phyloP scores from a whole-genome alignment of 2,329 filamentous ascomycete genomes.

The Hortaea sp. region DNA sequence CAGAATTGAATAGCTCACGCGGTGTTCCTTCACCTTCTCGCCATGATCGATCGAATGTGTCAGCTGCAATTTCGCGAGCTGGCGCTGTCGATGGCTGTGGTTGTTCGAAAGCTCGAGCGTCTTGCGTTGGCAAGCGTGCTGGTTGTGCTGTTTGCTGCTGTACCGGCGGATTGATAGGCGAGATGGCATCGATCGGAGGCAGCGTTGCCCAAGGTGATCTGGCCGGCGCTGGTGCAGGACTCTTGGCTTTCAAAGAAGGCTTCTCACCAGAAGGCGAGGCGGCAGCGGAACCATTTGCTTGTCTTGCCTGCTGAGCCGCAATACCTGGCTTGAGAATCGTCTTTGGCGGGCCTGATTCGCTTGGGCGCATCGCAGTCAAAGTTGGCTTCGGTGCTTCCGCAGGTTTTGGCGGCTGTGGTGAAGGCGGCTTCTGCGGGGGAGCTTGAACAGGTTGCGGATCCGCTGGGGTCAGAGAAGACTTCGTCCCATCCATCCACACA shows the following conservation, averaged over 20 bases:
- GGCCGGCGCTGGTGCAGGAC: constrained; percentile 56
- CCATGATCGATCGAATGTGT: constrained; percentile 86
- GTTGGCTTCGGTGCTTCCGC: constrained; percentile 17
- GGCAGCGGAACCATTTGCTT: constrained; percentile 33
- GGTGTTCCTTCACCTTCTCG: constrained; percentile 56
- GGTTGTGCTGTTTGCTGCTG: constrained; percentile 33
- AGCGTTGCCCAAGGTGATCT: constrained; percentile 90
- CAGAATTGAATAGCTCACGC: constrained; percentile 86
- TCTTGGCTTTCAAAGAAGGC: constrained; percentile 63
- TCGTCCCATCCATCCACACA: constrained; percentile 81
- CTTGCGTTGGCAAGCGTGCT: constrained; percentile 35
- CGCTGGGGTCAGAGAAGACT: constrained; percentile 59
- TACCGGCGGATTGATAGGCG: constrained; percentile 53
- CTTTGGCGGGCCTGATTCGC: constrained; percentile 30
- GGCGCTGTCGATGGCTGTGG: constrained; percentile 41
- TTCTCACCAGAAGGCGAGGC: constrained; percentile 49
- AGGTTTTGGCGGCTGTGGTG: constrained; percentile 13
- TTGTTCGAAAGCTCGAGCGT: constrained; percentile 45
- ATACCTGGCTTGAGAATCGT: constrained; percentile 41
- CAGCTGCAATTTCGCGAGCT: constrained; percentile 79
- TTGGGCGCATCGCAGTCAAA: constrained; percentile 26
- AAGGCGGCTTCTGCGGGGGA: constrained; percentile 6
- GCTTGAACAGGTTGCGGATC: constrained; percentile 19
- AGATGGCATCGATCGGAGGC: constrained; percentile 72
- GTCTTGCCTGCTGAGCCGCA: constrained; percentile 28